A percentile compares a stretch with the other conserved stretches of the same genome.
Conservation (phyloP, 257 asterid species). For the Penstemon eatonii region DNA sequence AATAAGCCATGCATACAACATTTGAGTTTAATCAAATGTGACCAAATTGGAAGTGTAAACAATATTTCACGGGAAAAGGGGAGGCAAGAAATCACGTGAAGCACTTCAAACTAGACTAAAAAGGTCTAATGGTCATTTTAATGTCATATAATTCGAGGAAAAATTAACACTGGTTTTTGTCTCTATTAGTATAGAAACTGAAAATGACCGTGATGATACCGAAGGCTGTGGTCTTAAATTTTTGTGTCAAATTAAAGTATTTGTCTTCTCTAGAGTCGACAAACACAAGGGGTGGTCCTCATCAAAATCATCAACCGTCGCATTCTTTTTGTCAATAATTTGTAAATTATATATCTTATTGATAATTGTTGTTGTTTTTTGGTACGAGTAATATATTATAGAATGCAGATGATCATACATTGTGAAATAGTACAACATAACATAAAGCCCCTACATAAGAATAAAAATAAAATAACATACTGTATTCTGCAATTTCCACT, state of each 20-base stretch:
- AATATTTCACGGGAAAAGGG: constrained; percentile 25
- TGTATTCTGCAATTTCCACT: no score
- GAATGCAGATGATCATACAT: not conserved
- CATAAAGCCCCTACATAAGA: no score
- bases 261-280: not conserved
- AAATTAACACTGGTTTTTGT: constrained; percentile 23
- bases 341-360: not conserved
- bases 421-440: no score
- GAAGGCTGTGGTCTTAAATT: constrained; percentile 4
- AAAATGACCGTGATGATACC: not conserved
- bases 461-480: no score
- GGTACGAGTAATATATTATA: no score
- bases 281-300: not conserved
- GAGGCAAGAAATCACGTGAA: constrained; percentile 25
- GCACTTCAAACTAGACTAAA: constrained; percentile 7
- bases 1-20: not conserved
- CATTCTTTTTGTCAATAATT: constrained; percentile 5
- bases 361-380: not conserved
- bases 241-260: not conserved
- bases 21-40: not conserved
- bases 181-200: constrained; percentile 9
- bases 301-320: constrained; percentile 7
- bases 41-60: not conserved
- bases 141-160: not conserved
- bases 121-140: not conserved